These are phyloP conservation scores for Scutellaria minor DNA, from an alignment of 257 asterid species.

Conservation along the genomic window DNA sequence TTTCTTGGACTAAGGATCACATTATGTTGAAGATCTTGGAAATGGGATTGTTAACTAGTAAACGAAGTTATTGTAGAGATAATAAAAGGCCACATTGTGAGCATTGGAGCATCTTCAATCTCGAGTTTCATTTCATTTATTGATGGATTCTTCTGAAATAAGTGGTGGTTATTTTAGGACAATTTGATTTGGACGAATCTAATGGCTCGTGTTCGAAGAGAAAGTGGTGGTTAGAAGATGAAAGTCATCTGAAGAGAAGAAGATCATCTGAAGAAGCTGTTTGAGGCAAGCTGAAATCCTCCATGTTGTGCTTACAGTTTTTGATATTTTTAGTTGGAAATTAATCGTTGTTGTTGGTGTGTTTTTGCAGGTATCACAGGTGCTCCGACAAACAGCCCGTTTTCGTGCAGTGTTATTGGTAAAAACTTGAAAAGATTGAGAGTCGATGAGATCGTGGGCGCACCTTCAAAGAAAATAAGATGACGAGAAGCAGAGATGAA, in stretches of 20 bases:
- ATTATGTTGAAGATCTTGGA: slow-evolving; percentile 35
- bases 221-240: slow-evolving; percentile 46
- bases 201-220: slow-evolving; percentile 50
- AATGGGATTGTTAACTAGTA: slow-evolving; percentile 25
- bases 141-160: neutral
- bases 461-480: slow-evolving; percentile 53
- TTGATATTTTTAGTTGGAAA: neutral
- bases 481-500: slow-evolving; percentile 11
- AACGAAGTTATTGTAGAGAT: slow-evolving; percentile 22
- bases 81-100: slow-evolving; percentile 37
- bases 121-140: neutral
- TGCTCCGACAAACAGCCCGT: neutral
- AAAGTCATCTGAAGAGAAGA: slow-evolving; percentile 46
- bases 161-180: slow-evolving; percentile 21
- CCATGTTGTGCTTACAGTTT: neutral
- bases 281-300: slow-evolving; percentile 32
- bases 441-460: slow-evolving; percentile 49
- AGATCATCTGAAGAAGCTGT: slow-evolving; percentile 42
- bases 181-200: slow-evolving; percentile 17
- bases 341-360: neutral
- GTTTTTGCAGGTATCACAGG: slow-evolving; percentile 39
- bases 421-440: slow-evolving; percentile 50
- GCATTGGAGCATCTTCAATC: slow-evolving; percentile 23
- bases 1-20: slow-evolving; percentile 49
- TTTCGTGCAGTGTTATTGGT: slow-evolving; percentile 45